Conservation (phyloP, 2,329 filamentous ascomycete species). For the Tolypocladium amazonense region DNA sequence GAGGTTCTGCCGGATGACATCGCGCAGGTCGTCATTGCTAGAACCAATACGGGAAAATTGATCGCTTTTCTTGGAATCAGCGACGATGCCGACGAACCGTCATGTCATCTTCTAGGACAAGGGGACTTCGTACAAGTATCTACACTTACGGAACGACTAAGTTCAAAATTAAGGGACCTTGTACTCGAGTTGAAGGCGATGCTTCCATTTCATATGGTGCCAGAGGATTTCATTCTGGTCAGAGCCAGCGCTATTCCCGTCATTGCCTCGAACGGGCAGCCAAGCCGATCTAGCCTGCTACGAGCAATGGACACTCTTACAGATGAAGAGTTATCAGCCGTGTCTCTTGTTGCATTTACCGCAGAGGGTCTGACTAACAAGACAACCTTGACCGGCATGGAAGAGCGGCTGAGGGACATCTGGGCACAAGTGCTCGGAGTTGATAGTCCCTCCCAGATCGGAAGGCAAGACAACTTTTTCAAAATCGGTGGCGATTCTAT, state of each 20-base stretch:
- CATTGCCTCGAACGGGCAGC: neutral
- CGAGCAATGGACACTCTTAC: neutral
- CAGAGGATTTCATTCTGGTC: neutral
- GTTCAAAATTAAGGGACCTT: neutral
- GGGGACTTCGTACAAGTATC: neutral
- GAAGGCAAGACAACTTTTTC: neutral
- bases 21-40: neutral
- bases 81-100: neutral
- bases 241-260: neutral
- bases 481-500: constrained; percentile 1
- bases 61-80: neutral
- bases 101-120: neutral
- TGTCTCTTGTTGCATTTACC: neutral
- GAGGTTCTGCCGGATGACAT: neutral
- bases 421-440: neutral
- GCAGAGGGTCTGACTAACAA: neutral
- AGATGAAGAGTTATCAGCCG: neutral
- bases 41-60: neutral
- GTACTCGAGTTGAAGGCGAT: neutral
- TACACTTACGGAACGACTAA: constrained; percentile 4
- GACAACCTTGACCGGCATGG: neutral
- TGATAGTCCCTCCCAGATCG: neutral
- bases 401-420: neutral
- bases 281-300: neutral
- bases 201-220: neutral